These are phyloP conservation scores for Epichloe baconii DNA, from an alignment of 2,329 filamentous ascomycete genomes.

Conservation along the genomic window DNA sequence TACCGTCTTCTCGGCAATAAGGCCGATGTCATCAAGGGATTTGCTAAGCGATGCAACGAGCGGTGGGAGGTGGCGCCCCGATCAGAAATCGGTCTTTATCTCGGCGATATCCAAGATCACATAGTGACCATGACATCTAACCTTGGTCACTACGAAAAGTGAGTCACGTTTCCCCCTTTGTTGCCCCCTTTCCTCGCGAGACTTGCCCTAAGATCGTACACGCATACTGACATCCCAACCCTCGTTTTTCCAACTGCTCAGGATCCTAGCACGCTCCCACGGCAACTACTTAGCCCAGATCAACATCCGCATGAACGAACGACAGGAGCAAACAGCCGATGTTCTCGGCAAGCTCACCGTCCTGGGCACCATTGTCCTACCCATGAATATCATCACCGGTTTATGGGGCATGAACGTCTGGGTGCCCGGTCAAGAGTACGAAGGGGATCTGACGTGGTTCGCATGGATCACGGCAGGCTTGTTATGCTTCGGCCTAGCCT, in stretches of 20 bases:
- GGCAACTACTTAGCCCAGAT: slow-evolving; percentile 98
- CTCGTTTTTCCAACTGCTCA: not conserved
- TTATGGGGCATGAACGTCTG: slow-evolving; percentile 99
- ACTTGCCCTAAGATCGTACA: not conserved
- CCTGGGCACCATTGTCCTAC: slow-evolving; percentile 88
- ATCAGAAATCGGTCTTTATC: slow-evolving; percentile 91
- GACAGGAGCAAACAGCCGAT: slow-evolving; percentile 89
- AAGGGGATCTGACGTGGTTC: slow-evolving; percentile 65
- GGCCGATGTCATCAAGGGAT: slow-evolving; percentile 97
- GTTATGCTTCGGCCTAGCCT: slow-evolving; percentile 63
- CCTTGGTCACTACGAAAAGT: slow-evolving; percentile 92
- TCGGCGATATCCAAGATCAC: slow-evolving; percentile 97
- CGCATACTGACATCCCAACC: not conserved
- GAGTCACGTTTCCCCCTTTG: slow-evolving; percentile 21
- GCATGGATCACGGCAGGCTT: slow-evolving; percentile 61
- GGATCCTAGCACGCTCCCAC: slow-evolving; percentile 80
- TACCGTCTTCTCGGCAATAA: slow-evolving; percentile 92
- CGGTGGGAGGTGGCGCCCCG: slow-evolving; percentile 92
- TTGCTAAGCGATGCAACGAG: slow-evolving; percentile 96
- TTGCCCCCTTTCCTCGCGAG: not conserved
- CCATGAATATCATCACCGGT: slow-evolving; percentile 98
- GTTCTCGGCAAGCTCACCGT: slow-evolving; percentile 92
- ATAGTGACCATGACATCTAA: slow-evolving; percentile 99
- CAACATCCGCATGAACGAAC: slow-evolving; percentile 97
- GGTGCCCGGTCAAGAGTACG: slow-evolving; percentile 81